phyloP scores from a whole-genome alignment of 345 rosid species.

The Firmiana major region DNA sequence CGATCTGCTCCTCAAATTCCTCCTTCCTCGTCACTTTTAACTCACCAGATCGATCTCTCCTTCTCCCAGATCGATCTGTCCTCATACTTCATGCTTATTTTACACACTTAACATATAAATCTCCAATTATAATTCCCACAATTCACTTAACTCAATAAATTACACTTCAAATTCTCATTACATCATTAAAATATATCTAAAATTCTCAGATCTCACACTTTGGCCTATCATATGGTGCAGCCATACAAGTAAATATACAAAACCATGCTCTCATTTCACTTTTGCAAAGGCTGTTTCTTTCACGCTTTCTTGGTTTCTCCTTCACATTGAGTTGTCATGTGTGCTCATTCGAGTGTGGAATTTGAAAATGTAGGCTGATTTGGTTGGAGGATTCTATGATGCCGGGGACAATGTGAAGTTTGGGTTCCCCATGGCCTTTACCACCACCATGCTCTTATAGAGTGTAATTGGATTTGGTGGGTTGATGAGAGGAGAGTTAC shows the following conservation, averaged over 20 bases:
- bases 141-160: no score
- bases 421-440: conserved; percentile 98
- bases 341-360: conserved; percentile 12
- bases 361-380: conserved; percentile 66
- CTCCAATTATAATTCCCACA: no score
- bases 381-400: conserved; percentile 97
- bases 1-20: no score
- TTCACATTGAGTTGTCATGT: conserved; percentile 25
- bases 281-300: background rate
- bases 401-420: conserved; percentile 98
- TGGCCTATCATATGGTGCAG: conserved; percentile 90
- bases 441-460: conserved; percentile 92
- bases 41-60: no score
- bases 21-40: no score
- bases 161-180: no score
- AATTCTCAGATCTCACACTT: no score
- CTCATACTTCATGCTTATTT: no score
- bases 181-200: no score
- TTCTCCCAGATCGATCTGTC: no score
- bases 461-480: no score
- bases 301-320: background rate
- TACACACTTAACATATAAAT: no score
- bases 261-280: background rate
- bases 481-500: conserved; percentile 79
- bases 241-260: conserved; percentile 48